Evolutionary conservation across 164 flowering plant genomes (phyloP), one percentile per base, ranked within the genome.

Genomic region (Chloranthus sessilifolius): DNA sequence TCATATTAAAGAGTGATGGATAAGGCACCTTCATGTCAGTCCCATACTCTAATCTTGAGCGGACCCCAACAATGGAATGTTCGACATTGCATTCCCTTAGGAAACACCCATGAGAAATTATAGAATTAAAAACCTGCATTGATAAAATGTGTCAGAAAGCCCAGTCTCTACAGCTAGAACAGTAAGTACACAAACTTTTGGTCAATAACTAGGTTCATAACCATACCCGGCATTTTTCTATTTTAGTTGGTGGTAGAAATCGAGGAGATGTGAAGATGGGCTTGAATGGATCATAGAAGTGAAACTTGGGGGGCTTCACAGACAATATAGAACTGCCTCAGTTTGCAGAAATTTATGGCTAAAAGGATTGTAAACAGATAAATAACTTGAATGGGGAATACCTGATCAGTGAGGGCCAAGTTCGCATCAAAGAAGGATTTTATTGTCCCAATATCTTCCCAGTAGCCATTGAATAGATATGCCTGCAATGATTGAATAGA

Each of bases 371-470:
- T 30, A 28, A 19, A 10, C 7, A 28, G 30, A 10, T 43, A 17
- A 10, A 30, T 16, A 21, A 38, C 7, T 24, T 20, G 31, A 8
- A 41, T 9, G 31, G 40, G 15, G 43, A 43, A 14, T 43, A 83
- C 96, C 94, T 88, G 82, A 54, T 79, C 75, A 5, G 91, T 69
- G 24, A 88, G 88, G 14, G 86, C 94, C 59, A 88, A 41, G 60
- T 82, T 88, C 27, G 96, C 96, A 47, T 88, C 94, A 52, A 68
- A 88, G 51, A 88, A 88, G 22, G 83, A 65, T 59, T 66, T 77
- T 46, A 88, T 72, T 23, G 88, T 88, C 49, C 96, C 94, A 45
- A 88, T 85, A 41, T 88, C 96, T 40, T 88, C 96, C 94, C 94
- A 88, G 53, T 88, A 88, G 61, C 78, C 96, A 62, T 78, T 77